Base-by-base conservation (phyloP, 345 rosid genomes). In the Aegle marmelos region DNA sequence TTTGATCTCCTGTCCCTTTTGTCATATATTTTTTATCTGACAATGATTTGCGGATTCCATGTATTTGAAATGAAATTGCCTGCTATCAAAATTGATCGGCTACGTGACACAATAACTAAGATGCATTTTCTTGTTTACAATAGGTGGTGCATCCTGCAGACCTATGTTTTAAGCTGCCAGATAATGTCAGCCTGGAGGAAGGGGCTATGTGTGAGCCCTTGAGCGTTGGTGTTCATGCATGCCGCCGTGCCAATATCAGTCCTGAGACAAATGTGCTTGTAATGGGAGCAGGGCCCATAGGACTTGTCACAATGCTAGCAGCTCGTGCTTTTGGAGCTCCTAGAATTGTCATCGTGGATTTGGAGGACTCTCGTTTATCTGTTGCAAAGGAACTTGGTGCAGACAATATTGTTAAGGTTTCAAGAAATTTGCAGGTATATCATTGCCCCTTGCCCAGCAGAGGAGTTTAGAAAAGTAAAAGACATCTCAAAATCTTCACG, bases 191-290 rank as follows among this genome's bases (percentile, higher is more conserved):
- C 87, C 81, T 96, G 82, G 99, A 96, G 82, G 99, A 94, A 88
- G 97, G 97, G 75, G 95, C 97, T 70, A 92, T 96, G 98, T 94
- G 99, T 73, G 99, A 96, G 78, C 98, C 97, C 53, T 83, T 94
- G 33, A 96, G 98, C 78, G 94, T 92, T 57, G 97, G 98, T 54
- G 97, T 96, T 19, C 97, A 96, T 62, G 97, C 99, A 60, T 96
- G 99, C 79, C 93, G 97, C 27, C 87, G 95, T 61, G 99, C 99
- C 45, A 76, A 85, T 73, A 78, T 91, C 70, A 90, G 93, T 67
- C 97, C 97, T 1, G 93, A 88, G 75, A 91, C 93, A 33, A 92
- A 80, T 24, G 90, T 92, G 0, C 82, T 96, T 82, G 76, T 96
- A 54, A 86, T 92, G 89, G 98, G 97, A 57, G 93, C 98, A 31